Conservation (phyloP, 2,329 filamentous ascomycete species). For the Xylaria multiplex region DNA sequence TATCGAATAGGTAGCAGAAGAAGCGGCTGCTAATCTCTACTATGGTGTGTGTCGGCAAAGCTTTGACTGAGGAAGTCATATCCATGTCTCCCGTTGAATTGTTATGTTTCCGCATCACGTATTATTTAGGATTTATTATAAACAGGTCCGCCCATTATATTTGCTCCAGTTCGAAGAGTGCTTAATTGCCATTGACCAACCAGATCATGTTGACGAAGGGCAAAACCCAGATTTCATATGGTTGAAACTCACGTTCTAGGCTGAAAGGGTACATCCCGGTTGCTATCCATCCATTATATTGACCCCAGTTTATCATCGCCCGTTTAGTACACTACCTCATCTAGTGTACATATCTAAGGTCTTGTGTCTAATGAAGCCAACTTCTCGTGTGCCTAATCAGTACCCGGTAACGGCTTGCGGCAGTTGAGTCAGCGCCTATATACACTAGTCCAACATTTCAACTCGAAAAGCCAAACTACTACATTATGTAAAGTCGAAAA, state of each 20-base stretch:
- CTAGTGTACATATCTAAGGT: background rate
- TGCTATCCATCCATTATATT: conserved; percentile 25
- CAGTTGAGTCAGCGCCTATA: conserved; percentile 6
- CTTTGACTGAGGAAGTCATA: conserved; percentile 9
- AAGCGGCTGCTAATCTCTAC: background rate
- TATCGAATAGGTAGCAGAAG: background rate
- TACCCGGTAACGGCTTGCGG: conserved; percentile 14
- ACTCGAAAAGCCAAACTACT: conserved; percentile 10
- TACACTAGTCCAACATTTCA: background rate
- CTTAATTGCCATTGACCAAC: conserved; percentile 31
- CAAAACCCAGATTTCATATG: conserved; percentile 31
- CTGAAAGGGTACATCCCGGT: conserved; percentile 32
- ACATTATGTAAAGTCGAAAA: conserved; percentile 11
- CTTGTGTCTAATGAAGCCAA: conserved; percentile 4
- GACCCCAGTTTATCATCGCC: conserved; percentile 21
- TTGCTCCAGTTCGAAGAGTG: conserved; percentile 12
- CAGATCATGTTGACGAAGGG: background rate
- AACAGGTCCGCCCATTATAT: conserved; percentile 1
- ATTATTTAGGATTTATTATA: conserved; percentile 14
- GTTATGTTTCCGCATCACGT: conserved; percentile 3
- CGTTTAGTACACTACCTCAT: conserved; percentile 8
- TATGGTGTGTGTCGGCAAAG: conserved; percentile 1
- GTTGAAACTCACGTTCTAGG: conserved; percentile 34
- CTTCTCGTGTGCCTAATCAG: conserved; percentile 1
- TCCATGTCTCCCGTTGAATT: conserved; percentile 4